Base-by-base conservation (phyloP, 306 rosid genomes). In the Cucumis cinereus region DNA sequence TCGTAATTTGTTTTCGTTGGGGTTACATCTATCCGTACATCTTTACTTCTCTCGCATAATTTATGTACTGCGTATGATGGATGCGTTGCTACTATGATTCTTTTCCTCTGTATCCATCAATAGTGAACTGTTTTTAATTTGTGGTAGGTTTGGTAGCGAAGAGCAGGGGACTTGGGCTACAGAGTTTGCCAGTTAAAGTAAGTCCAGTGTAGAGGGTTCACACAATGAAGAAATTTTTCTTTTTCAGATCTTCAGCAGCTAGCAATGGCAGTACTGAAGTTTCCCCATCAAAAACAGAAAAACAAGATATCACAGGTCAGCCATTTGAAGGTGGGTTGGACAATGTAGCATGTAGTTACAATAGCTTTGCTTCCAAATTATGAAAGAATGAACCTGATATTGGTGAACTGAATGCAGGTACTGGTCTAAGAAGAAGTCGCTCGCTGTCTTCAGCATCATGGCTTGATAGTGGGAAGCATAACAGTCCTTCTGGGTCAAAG, bases 181-280 rank as follows among this genome's bases (percentile, higher is more conserved):
- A 40, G 66, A 75, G 17, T 84, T 77, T 62, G 81, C 86, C 87
- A 81, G 45, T 84, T 58, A 30, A 61, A 59, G 86, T 77, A 70
- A 54, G 69, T 75, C 70, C 19, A 36, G 79, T 73, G 17, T 64
- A 81, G 78, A 82, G n/a, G n/a, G 50, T 76, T 60, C 57, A 78
- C 79, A 67, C 68, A 91, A 50, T 94, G 98, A 94, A 88, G 96
- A 91, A 89, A 83, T 82, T 90, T 28, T 94, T 94, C 83, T 89
- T 83, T 86, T 92, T 94, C 79, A 88, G 87, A 84, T 86, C 97
- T 45, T 88, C 97, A 53, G 83, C 85, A 13, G 81, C 96, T 38
- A 81, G 86, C 84, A 80, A 87, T 76, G 93, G 86, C 36, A 86
- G 80, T 81, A 82, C 74, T 54, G 82, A 80, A 55, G 85, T 84